Conservation (phyloP, 2,329 filamentous ascomycete genomes). For the Fusarium marasasianum region DNA sequence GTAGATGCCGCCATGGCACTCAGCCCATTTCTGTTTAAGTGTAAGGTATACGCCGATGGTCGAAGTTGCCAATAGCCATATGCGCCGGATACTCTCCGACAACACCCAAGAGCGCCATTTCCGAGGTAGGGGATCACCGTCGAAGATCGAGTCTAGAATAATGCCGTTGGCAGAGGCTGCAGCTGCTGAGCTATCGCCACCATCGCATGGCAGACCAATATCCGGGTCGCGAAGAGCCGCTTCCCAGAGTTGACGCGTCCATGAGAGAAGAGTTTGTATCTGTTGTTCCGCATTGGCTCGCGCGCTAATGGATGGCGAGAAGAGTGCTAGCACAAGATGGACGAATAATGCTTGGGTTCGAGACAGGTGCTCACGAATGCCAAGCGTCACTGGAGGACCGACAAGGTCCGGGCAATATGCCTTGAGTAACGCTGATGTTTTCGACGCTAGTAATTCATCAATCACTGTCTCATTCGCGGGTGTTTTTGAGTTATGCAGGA, state of each 20-base stretch:
- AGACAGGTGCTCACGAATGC: neutral
- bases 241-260: constrained; percentile 8
- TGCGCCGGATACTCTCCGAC: constrained; percentile 8
- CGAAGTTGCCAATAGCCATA: constrained; percentile 2
- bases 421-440: neutral
- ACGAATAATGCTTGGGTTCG: neutral
- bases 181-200: neutral
- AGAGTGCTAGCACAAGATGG: neutral
- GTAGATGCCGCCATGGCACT: neutral
- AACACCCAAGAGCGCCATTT: constrained; percentile 8
- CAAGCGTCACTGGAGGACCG: neutral
- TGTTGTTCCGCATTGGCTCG: neutral
- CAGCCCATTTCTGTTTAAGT: constrained; percentile 4
- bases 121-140: neutral
- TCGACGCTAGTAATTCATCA: neutral
- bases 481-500: neutral
- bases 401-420: fast-evolving
- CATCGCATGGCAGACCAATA: neutral
- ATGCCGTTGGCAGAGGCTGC: neutral
- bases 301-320: neutral
- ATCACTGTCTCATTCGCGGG: neutral
- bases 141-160: neutral
- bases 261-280: neutral
- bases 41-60: constrained; percentile 8
- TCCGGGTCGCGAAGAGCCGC: neutral